These are phyloP conservation scores for Austroboletus eburneus DNA, from an alignment of 768 basidiomycete species.

Conservation along the genomic window DNA sequence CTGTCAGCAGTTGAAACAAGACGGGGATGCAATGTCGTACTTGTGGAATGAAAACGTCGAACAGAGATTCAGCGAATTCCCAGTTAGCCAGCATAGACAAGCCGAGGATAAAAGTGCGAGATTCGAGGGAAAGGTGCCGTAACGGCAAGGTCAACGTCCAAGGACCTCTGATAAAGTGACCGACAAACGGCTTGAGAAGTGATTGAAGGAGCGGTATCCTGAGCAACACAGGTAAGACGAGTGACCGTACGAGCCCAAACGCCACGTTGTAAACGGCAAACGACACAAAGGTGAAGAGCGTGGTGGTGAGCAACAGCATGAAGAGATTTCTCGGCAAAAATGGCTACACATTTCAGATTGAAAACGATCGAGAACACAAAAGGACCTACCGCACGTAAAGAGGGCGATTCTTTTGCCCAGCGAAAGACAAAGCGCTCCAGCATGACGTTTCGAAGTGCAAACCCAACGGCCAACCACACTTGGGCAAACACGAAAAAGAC, in stretches of 20 bases:
- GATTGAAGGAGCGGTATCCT: slow-evolving; percentile 48
- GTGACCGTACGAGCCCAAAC: slow-evolving; percentile 45
- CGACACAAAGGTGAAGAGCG: slow-evolving; percentile 39
- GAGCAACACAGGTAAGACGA: slow-evolving; percentile 50
- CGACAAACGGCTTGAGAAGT: slow-evolving; percentile 55
- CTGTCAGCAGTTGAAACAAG: too few species aligned
- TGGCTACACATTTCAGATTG: too few species aligned
- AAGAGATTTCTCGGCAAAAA: not conserved
- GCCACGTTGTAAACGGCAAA: slow-evolving; percentile 36
- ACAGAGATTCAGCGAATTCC: slow-evolving; percentile 61
- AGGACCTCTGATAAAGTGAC: slow-evolving; percentile 56
- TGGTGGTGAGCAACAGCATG: slow-evolving; percentile 33
- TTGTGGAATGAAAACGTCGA: slow-evolving; percentile 56
- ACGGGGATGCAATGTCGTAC: slow-evolving; percentile 27
- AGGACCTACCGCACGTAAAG: slow-evolving; percentile 17
- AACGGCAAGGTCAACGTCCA: slow-evolving; percentile 53
- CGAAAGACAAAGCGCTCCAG: slow-evolving; percentile 54
- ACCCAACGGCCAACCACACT: slow-evolving; percentile 41
- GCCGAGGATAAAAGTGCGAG: slow-evolving; percentile 47
- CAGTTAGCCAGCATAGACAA: slow-evolving; percentile 51
- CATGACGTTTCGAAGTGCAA: slow-evolving; percentile 54
- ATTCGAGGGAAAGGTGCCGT: slow-evolving; percentile 41
- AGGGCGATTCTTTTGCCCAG: slow-evolving; percentile 31
- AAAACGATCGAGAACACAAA: not conserved
- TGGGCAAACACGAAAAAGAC: slow-evolving; percentile 59